These are phyloP conservation scores for Geotrichum citri-aurantii DNA, from an alignment of 1,139 yeast species.

Conservation along the genomic window DNA sequence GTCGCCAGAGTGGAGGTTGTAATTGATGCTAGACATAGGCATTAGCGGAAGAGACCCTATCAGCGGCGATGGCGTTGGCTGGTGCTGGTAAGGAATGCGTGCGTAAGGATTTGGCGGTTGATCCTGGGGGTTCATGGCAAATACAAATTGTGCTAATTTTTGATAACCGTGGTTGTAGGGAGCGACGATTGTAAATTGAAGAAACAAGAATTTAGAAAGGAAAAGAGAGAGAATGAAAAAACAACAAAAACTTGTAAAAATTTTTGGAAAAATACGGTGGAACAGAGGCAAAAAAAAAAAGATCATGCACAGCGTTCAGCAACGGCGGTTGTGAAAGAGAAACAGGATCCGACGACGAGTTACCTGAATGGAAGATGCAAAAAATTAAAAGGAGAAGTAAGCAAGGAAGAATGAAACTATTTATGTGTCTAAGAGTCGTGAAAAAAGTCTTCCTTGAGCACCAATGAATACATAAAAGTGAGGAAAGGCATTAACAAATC, in stretches of 20 bases:
- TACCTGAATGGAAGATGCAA: background rate
- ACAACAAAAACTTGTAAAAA: background rate
- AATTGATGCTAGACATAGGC: background rate
- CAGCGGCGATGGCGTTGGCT: background rate
- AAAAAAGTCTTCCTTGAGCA: background rate
- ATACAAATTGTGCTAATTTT: background rate
- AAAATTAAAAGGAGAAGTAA: background rate
- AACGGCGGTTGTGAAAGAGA: background rate
- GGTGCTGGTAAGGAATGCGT: background rate
- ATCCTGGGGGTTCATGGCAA: background rate
- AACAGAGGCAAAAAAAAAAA: background rate
- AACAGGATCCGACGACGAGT: background rate
- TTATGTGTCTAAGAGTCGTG: background rate
- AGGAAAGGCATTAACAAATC: background rate
- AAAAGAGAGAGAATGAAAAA: background rate
- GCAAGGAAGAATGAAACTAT: background rate
- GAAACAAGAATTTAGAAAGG: background rate
- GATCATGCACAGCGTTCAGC: background rate
- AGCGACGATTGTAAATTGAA: background rate
- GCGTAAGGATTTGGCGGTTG: background rate
- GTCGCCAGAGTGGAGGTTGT: constrained; percentile 11
- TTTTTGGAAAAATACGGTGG: background rate
- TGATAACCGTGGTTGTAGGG: background rate
- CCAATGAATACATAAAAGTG: background rate
- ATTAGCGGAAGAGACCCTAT: background rate